Base-by-base conservation (phyloP, 352 stramenopile species). In the Stephanocyclus meneghinianus region DNA sequence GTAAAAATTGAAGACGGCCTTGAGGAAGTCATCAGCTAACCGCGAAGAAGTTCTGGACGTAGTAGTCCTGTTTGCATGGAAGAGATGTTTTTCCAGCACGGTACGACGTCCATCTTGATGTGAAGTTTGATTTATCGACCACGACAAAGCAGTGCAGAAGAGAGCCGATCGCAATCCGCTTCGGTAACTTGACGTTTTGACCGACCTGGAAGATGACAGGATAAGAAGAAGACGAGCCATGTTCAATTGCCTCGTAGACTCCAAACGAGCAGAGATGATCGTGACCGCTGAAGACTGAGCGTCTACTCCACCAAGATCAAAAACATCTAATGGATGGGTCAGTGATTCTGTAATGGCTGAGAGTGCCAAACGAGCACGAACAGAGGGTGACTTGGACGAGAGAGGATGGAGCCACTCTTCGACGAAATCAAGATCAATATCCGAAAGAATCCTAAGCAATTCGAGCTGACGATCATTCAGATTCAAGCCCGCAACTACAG, bases 141-240 rank as follows among this genome's bases (percentile, higher is more conserved):
- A 85, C 7, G 66, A 73, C 9, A 85, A 51, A 42, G 78, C 78
- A 47, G 71, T 77, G 40, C 37, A 80, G 30, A 74, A 80, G 18
- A 85, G 59, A 48, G 53, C 42, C 11, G 29, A 70, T 15, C 71
- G 57, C 32, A 85, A 32, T 61, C 70, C 77, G 48, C n/a, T 40
- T 40, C 66, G 47, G 8, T 55, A 44, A 62, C 71, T 62, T n/a
- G 47, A 45, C 16, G 48, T 18, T 13, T 64, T 16, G 13, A 32
- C 48, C 21, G 35, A 59, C 15, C 51, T 44, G 16, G 47, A 40
- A 18, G 51, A 61, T 44, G 57, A 63, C 13, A 75, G 32, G 37
- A 85, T 15, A 9, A 84, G 61, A 26, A 85, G 29, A 16, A 76
- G 26, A 32, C 71, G 71, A 26, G 63, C 56, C 60, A 85, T 40